Base-by-base conservation (phyloP, 768 basidiomycete species). In the Gymnopilus junonius region DNA sequence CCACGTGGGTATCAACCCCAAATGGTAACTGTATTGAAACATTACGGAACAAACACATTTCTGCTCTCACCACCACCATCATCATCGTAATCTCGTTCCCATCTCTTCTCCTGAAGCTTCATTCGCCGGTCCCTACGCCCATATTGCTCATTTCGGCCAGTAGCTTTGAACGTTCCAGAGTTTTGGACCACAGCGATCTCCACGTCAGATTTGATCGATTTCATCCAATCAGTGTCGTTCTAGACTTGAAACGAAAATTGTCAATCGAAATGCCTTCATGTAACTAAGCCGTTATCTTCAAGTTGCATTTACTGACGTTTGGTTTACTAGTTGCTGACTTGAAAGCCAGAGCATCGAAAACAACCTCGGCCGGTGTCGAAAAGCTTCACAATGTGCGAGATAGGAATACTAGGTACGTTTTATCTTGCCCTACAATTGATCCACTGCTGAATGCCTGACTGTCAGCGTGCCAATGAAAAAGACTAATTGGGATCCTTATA, bases 401-500 rank as follows among this genome's bases (percentile, higher is more conserved):
- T 74, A 79, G 81, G 23, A 82, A 82, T 67, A 77, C 83, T 8
- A 85, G 84, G 83, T 81, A 62, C 55, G 73, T 59, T 46, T 57
- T 37, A 32, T 39, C 54, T 59, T 27, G 14, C 51, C 21, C 31
- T n/a, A 8, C 25, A n/a, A 46, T 23, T 40, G 46, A 60, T 53
- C 21, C 45, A 39, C 43, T 42, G 31, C 29, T 51, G 2, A 62
- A 23, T 14, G 23, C 20, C 12, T 46, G 15, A 25, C 10, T 53
- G 14, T 50, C n/a, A 89, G 89, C 67, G 75, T 81, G 6, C 82
- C 89, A 3, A 73, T 89, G 69, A 84, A 83, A 61, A 85, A 86
- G 59, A 84, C 86, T 8, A 88, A 83, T 65, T 90, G 88, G 87
- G 84, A 90, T 71, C 87, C 79, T 37, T 82, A 85, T 62, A 85